These are phyloP conservation scores for Imleria badia DNA, from an alignment of 768 basidiomycete genomes.

Conservation along the genomic window DNA sequence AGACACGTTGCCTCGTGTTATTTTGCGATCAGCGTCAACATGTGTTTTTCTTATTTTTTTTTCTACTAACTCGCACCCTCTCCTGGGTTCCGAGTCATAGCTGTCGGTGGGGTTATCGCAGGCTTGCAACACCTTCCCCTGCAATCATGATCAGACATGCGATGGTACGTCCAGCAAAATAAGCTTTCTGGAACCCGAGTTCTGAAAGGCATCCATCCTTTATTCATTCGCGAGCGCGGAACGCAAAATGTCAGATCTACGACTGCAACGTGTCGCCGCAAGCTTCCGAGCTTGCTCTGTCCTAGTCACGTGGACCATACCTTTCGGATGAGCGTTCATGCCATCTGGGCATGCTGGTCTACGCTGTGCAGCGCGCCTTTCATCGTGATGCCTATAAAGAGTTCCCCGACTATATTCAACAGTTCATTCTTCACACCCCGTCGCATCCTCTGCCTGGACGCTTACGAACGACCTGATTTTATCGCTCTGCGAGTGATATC, in stretches of 20 bases:
- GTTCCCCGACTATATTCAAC: neutral
- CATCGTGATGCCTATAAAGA: conserved; percentile 22
- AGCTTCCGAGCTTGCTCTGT: conserved; percentile 27
- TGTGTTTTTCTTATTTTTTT: neutral
- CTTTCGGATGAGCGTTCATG: neutral
- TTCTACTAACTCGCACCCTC: neutral
- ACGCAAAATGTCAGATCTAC: conserved; percentile 1
- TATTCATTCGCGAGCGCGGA: conserved; percentile 2
- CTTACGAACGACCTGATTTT: conserved; percentile 1
- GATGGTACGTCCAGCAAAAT: neutral
- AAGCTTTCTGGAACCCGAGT: neutral
- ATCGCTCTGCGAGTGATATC: conserved; percentile 2
- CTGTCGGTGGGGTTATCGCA: neutral
- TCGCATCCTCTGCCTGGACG: conserved; percentile 13
- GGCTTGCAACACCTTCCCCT: neutral
- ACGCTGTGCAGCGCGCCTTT: conserved; percentile 21
- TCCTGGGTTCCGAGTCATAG: neutral
- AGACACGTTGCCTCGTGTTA: conserved; percentile 13
- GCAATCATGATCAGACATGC: neutral
- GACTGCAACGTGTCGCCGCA: conserved; percentile 25
- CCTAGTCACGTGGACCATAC: conserved; percentile 17
- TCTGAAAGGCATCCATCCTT: neutral
- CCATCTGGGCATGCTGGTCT: conserved; percentile 5
- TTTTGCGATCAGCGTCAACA: conserved; percentile 1
- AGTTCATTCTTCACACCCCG: neutral